Evolutionary conservation across 2,329 filamentous ascomycete species (phyloP).

Genomic region (Chaetothyriales sp.): DNA sequence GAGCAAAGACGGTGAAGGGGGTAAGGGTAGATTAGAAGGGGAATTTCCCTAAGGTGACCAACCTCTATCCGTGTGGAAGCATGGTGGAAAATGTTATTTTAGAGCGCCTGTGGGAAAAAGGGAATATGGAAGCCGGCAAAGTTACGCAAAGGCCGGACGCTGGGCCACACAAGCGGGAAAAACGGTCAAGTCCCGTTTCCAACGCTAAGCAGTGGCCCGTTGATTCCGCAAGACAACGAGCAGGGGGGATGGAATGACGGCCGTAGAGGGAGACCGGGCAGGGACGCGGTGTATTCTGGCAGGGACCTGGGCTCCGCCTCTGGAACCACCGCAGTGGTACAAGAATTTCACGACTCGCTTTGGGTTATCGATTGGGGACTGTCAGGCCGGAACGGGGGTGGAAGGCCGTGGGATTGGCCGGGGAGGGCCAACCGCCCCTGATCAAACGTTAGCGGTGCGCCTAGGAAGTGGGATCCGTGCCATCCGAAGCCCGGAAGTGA

Average conservation of each 20-base stretch:
- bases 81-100: constrained; percentile 1
- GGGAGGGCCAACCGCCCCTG: constrained; percentile 8
- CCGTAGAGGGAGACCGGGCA: background rate
- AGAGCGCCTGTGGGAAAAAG: background rate
- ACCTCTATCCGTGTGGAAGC: background rate
- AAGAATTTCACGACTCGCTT: background rate
- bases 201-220: constrained; percentile 14
- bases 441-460: constrained; percentile 5
- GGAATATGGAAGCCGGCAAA: background rate
- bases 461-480: constrained; percentile 12
- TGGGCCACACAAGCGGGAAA: constrained; percentile 10
- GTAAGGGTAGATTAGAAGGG: background rate
- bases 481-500: constrained; percentile 9
- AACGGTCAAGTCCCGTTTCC: constrained; percentile 9
- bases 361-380: background rate
- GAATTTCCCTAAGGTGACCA: background rate
- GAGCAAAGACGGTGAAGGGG: constrained; percentile 1
- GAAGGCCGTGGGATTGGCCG: constrained; percentile 6
- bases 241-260: background rate
- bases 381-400: background rate
- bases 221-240: background rate
- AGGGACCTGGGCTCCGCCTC: constrained; percentile 2
- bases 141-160: constrained; percentile 1
- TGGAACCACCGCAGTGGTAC: constrained; percentile 14
- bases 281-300: background rate